Conservation (phyloP, 1,284 basidiomycete species). For the Leccinum insolens region DNA sequence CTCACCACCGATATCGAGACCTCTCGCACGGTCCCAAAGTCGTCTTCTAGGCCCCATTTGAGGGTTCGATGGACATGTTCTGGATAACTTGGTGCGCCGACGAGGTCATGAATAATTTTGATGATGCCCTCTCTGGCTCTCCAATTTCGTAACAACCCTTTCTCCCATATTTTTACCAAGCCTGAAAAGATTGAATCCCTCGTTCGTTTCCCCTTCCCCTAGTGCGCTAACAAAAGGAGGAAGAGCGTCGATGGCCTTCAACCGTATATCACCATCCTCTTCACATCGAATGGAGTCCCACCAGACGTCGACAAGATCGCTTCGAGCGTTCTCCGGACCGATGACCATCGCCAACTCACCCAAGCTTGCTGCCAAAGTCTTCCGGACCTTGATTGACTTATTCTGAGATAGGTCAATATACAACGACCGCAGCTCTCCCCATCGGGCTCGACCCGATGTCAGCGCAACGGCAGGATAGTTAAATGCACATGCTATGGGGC, state of each 20-base stretch:
- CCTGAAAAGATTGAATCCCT: constrained; percentile 51
- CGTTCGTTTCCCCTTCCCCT: constrained; percentile 38
- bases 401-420: constrained; percentile 70
- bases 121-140: constrained; percentile 77
- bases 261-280: constrained; percentile 71
- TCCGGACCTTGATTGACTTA: constrained; percentile 65
- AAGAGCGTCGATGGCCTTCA: constrained; percentile 66
- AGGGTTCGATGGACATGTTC: constrained; percentile 49
- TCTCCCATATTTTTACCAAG: constrained; percentile 66
- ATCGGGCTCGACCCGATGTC: constrained; percentile 78
- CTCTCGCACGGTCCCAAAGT: constrained; percentile 84
- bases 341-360: constrained; percentile 91
- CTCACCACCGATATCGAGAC: constrained; percentile 58
- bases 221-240: constrained; percentile 62
- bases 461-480: constrained; percentile 93
- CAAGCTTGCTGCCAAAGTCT: constrained; percentile 83
- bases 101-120: constrained; percentile 50
- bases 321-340: constrained; percentile 66
- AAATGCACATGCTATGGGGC: constrained; percentile 89
- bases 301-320: constrained; percentile 81
- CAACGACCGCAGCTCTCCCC: constrained; percentile 74
- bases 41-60: constrained; percentile 72
- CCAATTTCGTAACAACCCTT: constrained; percentile 74
- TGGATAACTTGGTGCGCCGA: constrained; percentile 36
- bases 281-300: constrained; percentile 57